A percentile compares a stretch with the other conserved stretches of the same genome.
Evolutionary conservation across 257 asterid species (phyloP).

Genomic region (Solanum okadae): DNA sequence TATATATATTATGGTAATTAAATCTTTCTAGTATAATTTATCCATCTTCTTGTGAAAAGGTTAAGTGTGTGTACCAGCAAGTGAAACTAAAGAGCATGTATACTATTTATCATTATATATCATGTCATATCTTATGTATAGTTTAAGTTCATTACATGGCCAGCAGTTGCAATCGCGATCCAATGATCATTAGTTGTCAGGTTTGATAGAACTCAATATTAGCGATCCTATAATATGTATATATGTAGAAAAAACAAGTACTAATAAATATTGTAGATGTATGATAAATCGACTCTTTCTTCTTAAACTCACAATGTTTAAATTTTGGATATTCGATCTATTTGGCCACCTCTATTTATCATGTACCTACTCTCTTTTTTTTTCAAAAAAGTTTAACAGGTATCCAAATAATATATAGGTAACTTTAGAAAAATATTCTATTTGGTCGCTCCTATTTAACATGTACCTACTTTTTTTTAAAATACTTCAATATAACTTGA

Average conservation of each 20-base stretch:
- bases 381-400: neutral
- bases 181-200: neutral
- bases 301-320: neutral
- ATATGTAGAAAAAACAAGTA: neutral
- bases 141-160: neutral
- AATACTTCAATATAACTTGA: neutral
- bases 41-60: neutral
- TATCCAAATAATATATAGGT: neutral
- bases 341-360: neutral
- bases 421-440: neutral
- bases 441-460: neutral
- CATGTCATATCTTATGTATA: neutral
- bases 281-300: neutral
- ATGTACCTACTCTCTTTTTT: neutral
- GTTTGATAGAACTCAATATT: neutral
- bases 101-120: neutral
- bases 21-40: neutral
- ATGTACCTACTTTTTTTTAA: neutral
- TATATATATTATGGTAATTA: neutral
- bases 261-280: neutral
- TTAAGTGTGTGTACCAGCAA: neutral
- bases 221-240: neutral
- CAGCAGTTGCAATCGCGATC: neutral
- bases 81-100: neutral
- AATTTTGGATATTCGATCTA: neutral